Base-by-base conservation (phyloP, 371 early-diverging fungal species). In the Apophysomyces variabilis region DNA sequence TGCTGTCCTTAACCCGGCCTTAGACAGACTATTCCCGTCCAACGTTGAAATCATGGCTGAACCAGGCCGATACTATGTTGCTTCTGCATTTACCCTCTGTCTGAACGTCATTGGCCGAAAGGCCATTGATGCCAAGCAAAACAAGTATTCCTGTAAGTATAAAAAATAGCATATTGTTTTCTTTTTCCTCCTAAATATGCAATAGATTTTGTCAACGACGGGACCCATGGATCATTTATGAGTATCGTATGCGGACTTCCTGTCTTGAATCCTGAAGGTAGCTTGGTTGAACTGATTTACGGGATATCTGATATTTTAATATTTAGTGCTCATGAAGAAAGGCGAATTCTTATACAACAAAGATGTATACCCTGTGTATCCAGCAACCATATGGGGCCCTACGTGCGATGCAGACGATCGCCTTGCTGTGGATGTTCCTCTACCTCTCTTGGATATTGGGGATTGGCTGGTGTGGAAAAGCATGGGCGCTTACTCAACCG, bases 341-440 rank as follows among this genome's bases (percentile, higher is more conserved):
- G 39, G 54, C 43, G 46, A 37, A 9, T 64, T 57, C 26, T 35
- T 54, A 41, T 60, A 66, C 39, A 61, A 57, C 50, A 44, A 45
- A 36, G 39, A 14, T 43, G 38, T 45, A 41, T 9, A 26, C 7
- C 47, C 16, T 3, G 62, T 61, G 13, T 92, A 74, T 73, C 71
- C 77, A 16, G 88, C 92, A 82, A 90, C 89, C 73, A 84, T 97
- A 65, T 97, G 98, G 98, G 98, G 97, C 12, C 99, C 97, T 35
- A 99, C 98, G 45, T 99, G 99, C 79, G 98, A 99, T 80, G 96
- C 96, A n/a, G 94, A 97, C 68, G 99, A 99, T 81, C 94, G 94
- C 76, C 87, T 99, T 60, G 87, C 85, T 67, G 79, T 88, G 60
- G 82, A 87, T 41, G 74, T 83, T 14, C 61, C 58, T 63, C 82